Evolutionary conservation across 495 filamentous ascomycete genomes (phyloP).

Genomic region (Penicillium macrosclerotiorum): DNA sequence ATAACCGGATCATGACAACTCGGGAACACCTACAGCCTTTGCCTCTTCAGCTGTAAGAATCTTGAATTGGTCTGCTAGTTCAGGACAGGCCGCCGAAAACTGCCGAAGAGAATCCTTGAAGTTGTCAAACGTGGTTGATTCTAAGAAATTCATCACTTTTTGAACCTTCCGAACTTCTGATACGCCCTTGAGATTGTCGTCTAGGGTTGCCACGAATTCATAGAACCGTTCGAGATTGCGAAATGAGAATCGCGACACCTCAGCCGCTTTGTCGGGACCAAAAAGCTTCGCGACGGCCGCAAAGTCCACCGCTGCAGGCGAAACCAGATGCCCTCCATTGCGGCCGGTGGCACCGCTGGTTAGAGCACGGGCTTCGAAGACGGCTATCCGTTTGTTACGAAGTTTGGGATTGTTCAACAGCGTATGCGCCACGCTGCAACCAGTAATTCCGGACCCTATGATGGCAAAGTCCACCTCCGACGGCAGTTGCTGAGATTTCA

Average conservation of each 20-base stretch:
- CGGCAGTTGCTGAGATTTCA: constrained; percentile 4
- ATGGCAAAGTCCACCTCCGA: constrained; percentile 5
- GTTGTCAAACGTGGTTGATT: background rate
- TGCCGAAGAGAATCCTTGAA: constrained; percentile 1
- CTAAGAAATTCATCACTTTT: constrained; percentile 3
- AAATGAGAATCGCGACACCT: constrained; percentile 3
- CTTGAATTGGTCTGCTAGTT: constrained; percentile 1
- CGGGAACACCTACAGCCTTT: background rate
- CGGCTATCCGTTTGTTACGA: constrained; percentile 2
- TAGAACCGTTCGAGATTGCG: constrained; percentile 3
- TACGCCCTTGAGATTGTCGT: background rate
- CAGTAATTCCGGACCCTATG: constrained; percentile 8
- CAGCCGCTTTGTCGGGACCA: background rate
- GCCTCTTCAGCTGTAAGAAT: constrained; percentile 2
- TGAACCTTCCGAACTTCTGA: background rate
- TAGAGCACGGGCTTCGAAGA: constrained; percentile 5
- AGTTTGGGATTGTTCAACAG: background rate
- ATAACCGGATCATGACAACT: too few species aligned
- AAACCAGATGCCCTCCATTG: constrained; percentile 5
- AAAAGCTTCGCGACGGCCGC: background rate
- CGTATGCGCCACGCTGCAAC: constrained; percentile 1
- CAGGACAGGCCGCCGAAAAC: background rate
- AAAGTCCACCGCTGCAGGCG: constrained; percentile 1
- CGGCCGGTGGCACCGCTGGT: constrained; percentile 4
- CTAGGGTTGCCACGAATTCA: constrained; percentile 1